Percentiles rank a stretch among this genome's conserved stretches.
These are phyloP conservation scores for Sutorius eximius DNA, from an alignment of 1,284 basidiomycete species.

Conservation along the genomic window DNA sequence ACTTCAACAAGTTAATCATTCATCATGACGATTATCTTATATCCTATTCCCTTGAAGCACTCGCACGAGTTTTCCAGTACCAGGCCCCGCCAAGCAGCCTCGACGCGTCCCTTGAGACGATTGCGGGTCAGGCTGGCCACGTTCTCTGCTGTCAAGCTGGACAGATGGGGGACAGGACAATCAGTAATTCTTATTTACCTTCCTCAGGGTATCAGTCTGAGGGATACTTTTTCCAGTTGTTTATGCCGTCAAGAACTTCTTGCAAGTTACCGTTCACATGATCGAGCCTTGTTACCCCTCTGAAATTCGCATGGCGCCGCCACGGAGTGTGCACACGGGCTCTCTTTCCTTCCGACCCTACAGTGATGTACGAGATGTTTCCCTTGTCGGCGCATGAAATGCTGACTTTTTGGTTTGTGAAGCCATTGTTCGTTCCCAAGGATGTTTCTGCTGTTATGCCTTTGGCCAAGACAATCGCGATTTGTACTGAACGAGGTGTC, in stretches of 20 bases:
- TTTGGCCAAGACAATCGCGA: slow-evolving; percentile 59
- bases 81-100: slow-evolving; percentile 47
- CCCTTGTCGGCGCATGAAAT: neutral
- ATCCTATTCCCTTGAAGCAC: slow-evolving; percentile 67
- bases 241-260: slow-evolving; percentile 61
- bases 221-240: slow-evolving; percentile 48
- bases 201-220: slow-evolving; percentile 6
- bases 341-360: slow-evolving; percentile 53
- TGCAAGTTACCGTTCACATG: slow-evolving; percentile 54
- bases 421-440: slow-evolving; percentile 69
- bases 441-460: slow-evolving; percentile 61
- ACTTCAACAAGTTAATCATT: slow-evolving; percentile 66
- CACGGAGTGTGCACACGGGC: slow-evolving; percentile 31
- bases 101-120: slow-evolving; percentile 55
- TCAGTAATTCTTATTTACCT: slow-evolving; percentile 44
- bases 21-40: slow-evolving; percentile 56
- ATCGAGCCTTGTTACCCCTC: slow-evolving; percentile 41
- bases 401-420: slow-evolving; percentile 4
- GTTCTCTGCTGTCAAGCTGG: slow-evolving; percentile 62
- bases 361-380: slow-evolving; percentile 52
- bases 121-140: slow-evolving; percentile 49
- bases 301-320: slow-evolving; percentile 32
- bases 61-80: slow-evolving; percentile 57
- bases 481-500: slow-evolving; percentile 63
- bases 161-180: slow-evolving; percentile 48